Evolutionary conservation across 305 asterid genomes (phyloP), one percentile per base, ranked within the genome.

Genomic region (Ajuga reptans): DNA sequence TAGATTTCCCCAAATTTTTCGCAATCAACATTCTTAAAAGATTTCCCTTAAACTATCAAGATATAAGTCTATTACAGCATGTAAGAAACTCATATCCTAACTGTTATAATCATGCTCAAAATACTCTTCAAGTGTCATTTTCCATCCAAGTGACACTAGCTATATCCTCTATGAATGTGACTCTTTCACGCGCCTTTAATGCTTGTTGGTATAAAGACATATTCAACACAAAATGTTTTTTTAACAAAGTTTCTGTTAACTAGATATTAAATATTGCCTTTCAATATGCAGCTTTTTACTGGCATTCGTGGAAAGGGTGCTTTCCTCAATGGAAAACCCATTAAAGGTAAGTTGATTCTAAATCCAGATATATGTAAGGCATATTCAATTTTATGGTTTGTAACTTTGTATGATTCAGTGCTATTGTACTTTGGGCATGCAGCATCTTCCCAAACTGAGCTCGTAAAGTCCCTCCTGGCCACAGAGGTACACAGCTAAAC

Each of bases 391-490:
- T 34, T 11, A 47, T 56, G 36, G 64, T 46, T 61, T 55, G n/a
- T n/a, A n/a, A n/a, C n/a, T n/a, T n/a, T n/a, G 6, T 67, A 71
- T 47, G 70, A 43, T 69, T 31, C 49, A 69, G 39, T 4, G 9
- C 43, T 8, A 33, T 66, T 11, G 14, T 36, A 11, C 67, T 54
- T 77, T 63, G 33, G 50, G 60, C 69, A 36, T 76, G 81, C 94
- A 93, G 96, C 80, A 29, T 90, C 99, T 77, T 82, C 95, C 72
- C 96, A 93, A 80, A 74, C 83, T 64, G 99, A 87, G 89, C 99
- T 93, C 6, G 81, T 81, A 29, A 69, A 72, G 75, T 78, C 81
- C 37, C 81, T 81, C 52, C 85, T 81, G 34, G 79, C 82, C 69
- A 93, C 97, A 14, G 99, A 87, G 97, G 98, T 92, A 83, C 58